Conservation (phyloP, 2,329 filamentous ascomycete species). For the Fonsecaea nubica region DNA sequence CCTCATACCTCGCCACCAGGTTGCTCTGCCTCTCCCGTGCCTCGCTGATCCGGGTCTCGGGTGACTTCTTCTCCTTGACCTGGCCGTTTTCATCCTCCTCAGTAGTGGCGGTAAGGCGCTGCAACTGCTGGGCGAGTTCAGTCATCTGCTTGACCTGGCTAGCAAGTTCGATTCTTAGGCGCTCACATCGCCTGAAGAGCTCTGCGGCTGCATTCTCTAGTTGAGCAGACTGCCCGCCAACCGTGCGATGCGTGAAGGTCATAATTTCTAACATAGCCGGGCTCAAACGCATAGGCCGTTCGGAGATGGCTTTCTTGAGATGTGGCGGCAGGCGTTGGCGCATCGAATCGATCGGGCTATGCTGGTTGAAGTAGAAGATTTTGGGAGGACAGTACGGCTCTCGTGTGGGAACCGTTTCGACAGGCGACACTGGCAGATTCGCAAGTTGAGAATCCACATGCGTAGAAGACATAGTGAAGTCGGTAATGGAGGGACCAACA, state of each 20-base stretch:
- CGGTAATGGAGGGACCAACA: conserved; percentile 25
- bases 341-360: conserved; percentile 33
- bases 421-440: conserved; percentile 18
- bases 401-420: conserved; percentile 46
- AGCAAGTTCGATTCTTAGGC: conserved; percentile 54
- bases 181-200: conserved; percentile 60
- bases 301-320: conserved; percentile 51
- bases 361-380: conserved; percentile 37
- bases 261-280: conserved; percentile 57
- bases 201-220: conserved; percentile 57
- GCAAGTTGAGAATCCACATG: conserved; percentile 33
- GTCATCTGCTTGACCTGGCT: conserved; percentile 55
- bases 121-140: conserved; percentile 54
- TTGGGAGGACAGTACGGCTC: conserved; percentile 47
- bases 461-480: conserved; percentile 25
- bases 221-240: conserved; percentile 54
- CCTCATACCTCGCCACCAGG: conserved; percentile 52
- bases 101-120: conserved; percentile 49
- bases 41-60: conserved; percentile 50
- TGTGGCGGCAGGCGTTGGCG: conserved; percentile 47
- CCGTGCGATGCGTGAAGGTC: conserved; percentile 54
- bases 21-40: conserved; percentile 50
- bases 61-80: conserved; percentile 44
- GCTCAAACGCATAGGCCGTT: conserved; percentile 55
- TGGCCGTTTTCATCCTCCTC: conserved; percentile 45